Conservation (phyloP, 106 monocot genomes). For the Posidonia australis region DNA sequence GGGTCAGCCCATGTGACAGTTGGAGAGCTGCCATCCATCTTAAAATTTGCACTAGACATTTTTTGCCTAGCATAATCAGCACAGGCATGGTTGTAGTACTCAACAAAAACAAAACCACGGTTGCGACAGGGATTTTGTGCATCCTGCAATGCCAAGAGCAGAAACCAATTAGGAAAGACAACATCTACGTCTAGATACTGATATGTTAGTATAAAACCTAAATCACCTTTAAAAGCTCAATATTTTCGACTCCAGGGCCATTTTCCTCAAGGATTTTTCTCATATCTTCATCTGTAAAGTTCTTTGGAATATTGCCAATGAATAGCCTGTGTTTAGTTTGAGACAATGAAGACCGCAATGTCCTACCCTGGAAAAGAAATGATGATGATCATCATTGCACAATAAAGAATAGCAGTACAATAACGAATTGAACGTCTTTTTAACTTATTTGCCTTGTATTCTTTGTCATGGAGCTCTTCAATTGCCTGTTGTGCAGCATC, state of each 20-base stretch:
- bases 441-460: constrained; percentile 48
- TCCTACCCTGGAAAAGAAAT: constrained; percentile 54
- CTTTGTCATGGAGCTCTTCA: constrained; percentile 84
- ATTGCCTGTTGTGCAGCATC: constrained; percentile 77
- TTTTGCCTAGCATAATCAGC: constrained; percentile 91
- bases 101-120: constrained; percentile 92
- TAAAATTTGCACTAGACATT: constrained; percentile 63
- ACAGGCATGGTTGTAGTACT: constrained; percentile 96
- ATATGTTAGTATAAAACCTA: background rate
- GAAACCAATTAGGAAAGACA: background rate
- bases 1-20: constrained; percentile 98
- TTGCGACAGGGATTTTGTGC: constrained; percentile 76
- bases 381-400: background rate
- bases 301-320: constrained; percentile 93
- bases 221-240: constrained; percentile 85
- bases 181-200: background rate
- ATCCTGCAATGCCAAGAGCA: constrained; percentile 43
- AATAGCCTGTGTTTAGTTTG: constrained; percentile 89
- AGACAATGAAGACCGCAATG: constrained; percentile 82
- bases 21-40: constrained; percentile 73
- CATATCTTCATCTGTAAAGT: constrained; percentile 75
- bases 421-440: background rate
- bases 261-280: constrained; percentile 62
- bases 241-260: constrained; percentile 88
- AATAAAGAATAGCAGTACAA: background rate